Evolutionary conservation across 345 rosid genomes (phyloP).

Genomic region (Aurinia saxatilis): DNA sequence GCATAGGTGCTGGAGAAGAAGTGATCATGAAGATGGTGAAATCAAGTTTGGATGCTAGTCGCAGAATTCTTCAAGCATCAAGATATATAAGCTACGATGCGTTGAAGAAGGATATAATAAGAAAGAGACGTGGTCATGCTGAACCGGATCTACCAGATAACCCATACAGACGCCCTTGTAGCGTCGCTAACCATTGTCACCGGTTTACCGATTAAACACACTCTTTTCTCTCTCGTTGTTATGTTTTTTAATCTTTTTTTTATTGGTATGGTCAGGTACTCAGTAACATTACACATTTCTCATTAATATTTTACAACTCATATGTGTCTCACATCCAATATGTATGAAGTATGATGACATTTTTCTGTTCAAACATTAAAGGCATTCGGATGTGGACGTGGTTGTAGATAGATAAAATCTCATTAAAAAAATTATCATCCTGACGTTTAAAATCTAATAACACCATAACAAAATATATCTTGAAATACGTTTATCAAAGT

Average conservation of each 20-base stretch:
- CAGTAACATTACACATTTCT: not conserved
- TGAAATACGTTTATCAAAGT: too few relatives aligned
- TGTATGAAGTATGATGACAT: too few relatives aligned
- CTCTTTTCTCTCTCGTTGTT: not conserved
- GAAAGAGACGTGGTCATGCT: constrained; percentile 13
- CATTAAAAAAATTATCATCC: too few relatives aligned
- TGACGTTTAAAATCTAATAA: too few relatives aligned
- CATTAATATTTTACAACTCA: not conserved
- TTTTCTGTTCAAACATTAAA: too few relatives aligned
- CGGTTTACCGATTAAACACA: constrained; percentile 14
- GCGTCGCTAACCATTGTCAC: constrained; percentile 18
- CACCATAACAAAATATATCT: too few relatives aligned
- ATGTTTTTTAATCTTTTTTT: not conserved
- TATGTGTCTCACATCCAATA: too few relatives aligned
- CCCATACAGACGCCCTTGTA: constrained; percentile 34
- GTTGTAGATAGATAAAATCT: too few relatives aligned
- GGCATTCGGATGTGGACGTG: too few relatives aligned
- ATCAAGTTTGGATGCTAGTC: not conserved
- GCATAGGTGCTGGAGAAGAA: not conserved
- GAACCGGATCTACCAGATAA: constrained; percentile 14
- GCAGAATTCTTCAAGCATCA: not conserved
- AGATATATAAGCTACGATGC: constrained; percentile 32
- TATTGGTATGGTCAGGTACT: not conserved
- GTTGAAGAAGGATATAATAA: constrained; percentile 7
- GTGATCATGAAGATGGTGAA: not conserved